These are phyloP conservation scores for Volvariella surrecta DNA, from an alignment of 1,284 basidiomycete genomes.

Conservation along the genomic window DNA sequence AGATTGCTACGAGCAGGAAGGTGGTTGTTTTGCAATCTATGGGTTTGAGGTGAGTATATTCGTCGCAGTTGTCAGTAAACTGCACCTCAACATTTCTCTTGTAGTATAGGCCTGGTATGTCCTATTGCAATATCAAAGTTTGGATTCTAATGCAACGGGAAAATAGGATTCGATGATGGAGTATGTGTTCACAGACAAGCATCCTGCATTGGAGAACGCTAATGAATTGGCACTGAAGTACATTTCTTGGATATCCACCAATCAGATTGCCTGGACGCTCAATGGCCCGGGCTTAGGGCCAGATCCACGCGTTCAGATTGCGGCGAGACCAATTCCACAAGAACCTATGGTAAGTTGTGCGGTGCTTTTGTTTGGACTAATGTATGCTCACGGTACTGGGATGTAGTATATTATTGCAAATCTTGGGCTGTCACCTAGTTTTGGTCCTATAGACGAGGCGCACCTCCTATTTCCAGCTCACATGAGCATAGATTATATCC, in stretches of 20 bases:
- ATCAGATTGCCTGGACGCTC: slow-evolving; percentile 57
- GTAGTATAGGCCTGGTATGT: slow-evolving; percentile 43
- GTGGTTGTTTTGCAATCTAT: slow-evolving; percentile 38
- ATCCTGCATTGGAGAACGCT: not conserved
- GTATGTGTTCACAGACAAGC: slow-evolving; percentile 20
- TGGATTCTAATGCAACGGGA: not conserved
- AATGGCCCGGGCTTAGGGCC: slow-evolving; percentile 55
- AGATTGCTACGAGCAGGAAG: slow-evolving; percentile 33
- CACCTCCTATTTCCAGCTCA: slow-evolving; percentile 53
- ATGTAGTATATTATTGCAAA: slow-evolving; percentile 32
- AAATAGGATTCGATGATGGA: slow-evolving; percentile 35
- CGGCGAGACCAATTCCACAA: slow-evolving; percentile 53
- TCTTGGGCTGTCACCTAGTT: slow-evolving; percentile 32
- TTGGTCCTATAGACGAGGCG: slow-evolving; percentile 41
- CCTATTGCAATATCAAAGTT: not conserved
- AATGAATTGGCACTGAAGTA: slow-evolving; percentile 30
- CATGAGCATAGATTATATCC: slow-evolving; percentile 63
- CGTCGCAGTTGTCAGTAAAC: not conserved
- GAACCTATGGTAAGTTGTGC: slow-evolving; percentile 57
- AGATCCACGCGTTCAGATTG: slow-evolving; percentile 46
- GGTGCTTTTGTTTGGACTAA: not conserved
- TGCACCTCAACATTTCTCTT: not conserved
- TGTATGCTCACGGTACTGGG: not conserved
- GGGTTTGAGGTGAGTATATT: slow-evolving; percentile 36
- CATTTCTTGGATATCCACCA: slow-evolving; percentile 62